Base-by-base conservation (phyloP, 2,329 filamentous ascomycete genomes). In the Aspergillus sp. region DNA sequence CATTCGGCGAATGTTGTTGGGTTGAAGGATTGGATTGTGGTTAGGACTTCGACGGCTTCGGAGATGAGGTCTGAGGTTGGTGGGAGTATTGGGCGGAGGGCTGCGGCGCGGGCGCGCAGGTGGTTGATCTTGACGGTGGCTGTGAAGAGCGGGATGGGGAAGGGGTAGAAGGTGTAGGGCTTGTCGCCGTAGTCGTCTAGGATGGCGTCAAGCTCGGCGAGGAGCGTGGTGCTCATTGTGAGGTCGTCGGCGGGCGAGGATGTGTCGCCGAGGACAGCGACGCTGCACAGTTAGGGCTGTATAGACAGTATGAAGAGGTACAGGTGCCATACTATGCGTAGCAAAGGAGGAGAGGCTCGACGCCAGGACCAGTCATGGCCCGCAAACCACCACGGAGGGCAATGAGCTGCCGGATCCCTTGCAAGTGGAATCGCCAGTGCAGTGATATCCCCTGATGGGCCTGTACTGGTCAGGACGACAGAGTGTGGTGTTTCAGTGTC, bases 51-150 rank as follows among this genome's bases (percentile, higher is more conserved):
- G 3, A 5, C 2, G 9, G 48, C 48, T 24, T 50, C 48, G 13
- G 1, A 4, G 2, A 3, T 20, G 18, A 50, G 18, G 34, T 17
- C 12, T 1, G 26, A 15, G 15, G 34, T 30, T 15, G 12, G 12
- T 17, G 20, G 39, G 2, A 18, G 17, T 17, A 42, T 11, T 5
- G 17, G 39, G 9, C 9, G n/a, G 0, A 17, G 9, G 9, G 6
- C 13, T 41, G 48, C 48, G 39, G 60, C 66, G 26, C 56, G 63
- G 22, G 55, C 50, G 3, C 76, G 73, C 22, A 78, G 62, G 47
- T 72, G 53, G 53, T 76, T 78, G 50, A 76, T 73, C 38, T 58
- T 66, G 45, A 76, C 64, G 7, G 74, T 67, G 36, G 73, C 70
- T 15, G 57, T 48, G 24, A 78, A 75, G 0, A 78, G 62, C 0